Percentiles rank a stretch among this genome's conserved stretches.
phyloP scores from a whole-genome alignment of 495 filamentous ascomycete genomes.

The Tetracladium setigerum region DNA sequence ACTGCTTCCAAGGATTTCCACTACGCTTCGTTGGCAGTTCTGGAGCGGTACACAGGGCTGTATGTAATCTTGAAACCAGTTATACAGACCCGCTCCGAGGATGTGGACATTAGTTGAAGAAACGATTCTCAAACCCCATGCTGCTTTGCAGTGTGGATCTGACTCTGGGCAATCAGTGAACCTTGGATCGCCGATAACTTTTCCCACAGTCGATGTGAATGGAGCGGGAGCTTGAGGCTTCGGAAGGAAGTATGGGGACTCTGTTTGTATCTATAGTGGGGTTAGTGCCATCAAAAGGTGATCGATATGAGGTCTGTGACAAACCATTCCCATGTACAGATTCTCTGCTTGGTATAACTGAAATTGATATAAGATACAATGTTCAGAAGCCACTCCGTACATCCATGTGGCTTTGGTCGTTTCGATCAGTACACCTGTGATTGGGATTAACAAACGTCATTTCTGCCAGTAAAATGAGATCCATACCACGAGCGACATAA shows the following conservation, averaged over 20 bases:
- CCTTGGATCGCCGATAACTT: slow-evolving; percentile 39
- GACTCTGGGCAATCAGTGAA: slow-evolving; percentile 39
- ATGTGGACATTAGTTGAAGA: slow-evolving; percentile 49
- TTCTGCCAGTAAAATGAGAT: too few species aligned
- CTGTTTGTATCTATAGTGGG: slow-evolving; percentile 79
- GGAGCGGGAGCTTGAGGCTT: slow-evolving; percentile 50
- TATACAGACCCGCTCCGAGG: slow-evolving; percentile 65
- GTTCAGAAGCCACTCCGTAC: slow-evolving; percentile 65
- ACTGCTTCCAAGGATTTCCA: too few species aligned
- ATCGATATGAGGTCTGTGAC: slow-evolving; percentile 76
- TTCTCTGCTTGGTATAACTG: slow-evolving; percentile 55
- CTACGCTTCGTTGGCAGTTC: slow-evolving; percentile 29
- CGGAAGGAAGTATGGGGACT: slow-evolving; percentile 67
- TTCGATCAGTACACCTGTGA: slow-evolving; percentile 52
- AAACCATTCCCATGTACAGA: slow-evolving; percentile 60
- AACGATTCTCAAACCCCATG: slow-evolving; percentile 31
- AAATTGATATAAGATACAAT: slow-evolving; percentile 70
- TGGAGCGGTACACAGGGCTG: slow-evolving; percentile 24
- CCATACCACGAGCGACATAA: slow-evolving; percentile 24
- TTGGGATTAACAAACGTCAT: slow-evolving; percentile 35
- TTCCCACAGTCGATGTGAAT: slow-evolving; percentile 50
- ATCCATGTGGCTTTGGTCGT: slow-evolving; percentile 51
- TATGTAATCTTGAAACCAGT: slow-evolving; percentile 50
- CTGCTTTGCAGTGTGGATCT: slow-evolving; percentile 57
- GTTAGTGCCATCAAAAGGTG: too few species aligned